Evolutionary conservation across 2,329 filamentous ascomycete species (phyloP).

Genomic region (Leptographium lundbergii): DNA sequence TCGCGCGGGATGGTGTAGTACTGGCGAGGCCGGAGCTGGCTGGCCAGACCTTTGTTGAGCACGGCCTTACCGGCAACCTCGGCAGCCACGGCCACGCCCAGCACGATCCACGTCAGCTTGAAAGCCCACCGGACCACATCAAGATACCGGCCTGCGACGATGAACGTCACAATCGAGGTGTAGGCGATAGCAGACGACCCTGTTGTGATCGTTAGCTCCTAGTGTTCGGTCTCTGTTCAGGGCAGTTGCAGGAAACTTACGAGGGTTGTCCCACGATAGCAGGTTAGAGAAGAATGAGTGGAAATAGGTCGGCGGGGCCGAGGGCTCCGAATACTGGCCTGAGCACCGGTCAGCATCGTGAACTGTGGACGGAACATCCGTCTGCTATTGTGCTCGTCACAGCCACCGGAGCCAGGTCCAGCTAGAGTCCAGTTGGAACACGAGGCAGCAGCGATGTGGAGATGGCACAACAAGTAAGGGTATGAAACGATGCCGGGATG

Average conservation of each 20-base stretch:
- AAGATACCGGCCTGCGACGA: conserved; percentile 52
- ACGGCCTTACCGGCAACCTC: conserved; percentile 49
- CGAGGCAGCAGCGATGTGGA: background rate
- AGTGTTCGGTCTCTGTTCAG: background rate
- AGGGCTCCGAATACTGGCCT: background rate
- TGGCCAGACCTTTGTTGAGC: conserved; percentile 48
- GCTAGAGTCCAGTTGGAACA: background rate
- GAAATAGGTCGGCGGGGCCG: conserved; percentile 49
- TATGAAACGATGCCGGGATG: background rate
- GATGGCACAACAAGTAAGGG: background rate
- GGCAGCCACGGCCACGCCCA: conserved; percentile 46
- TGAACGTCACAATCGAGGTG: conserved; percentile 40
- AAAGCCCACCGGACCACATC: conserved; percentile 53
- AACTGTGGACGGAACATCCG: background rate
- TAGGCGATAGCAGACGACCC: conserved; percentile 56
- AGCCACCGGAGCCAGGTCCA: background rate
- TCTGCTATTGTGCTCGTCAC: background rate
- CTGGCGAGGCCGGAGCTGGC: conserved; percentile 52
- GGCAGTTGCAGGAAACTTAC: conserved; percentile 26
- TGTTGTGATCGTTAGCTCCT: conserved; percentile 16
- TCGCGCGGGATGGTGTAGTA: conserved; percentile 56
- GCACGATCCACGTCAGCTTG: conserved; percentile 51
- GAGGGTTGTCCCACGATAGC: conserved; percentile 56
- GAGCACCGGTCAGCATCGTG: background rate
- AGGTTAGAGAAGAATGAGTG: conserved; percentile 60